Percentiles rank a stretch among this genome's conserved stretches.
These are phyloP conservation scores for Collybiopsis confluens DNA, from an alignment of 768 basidiomycete species.

Conservation along the genomic window DNA sequence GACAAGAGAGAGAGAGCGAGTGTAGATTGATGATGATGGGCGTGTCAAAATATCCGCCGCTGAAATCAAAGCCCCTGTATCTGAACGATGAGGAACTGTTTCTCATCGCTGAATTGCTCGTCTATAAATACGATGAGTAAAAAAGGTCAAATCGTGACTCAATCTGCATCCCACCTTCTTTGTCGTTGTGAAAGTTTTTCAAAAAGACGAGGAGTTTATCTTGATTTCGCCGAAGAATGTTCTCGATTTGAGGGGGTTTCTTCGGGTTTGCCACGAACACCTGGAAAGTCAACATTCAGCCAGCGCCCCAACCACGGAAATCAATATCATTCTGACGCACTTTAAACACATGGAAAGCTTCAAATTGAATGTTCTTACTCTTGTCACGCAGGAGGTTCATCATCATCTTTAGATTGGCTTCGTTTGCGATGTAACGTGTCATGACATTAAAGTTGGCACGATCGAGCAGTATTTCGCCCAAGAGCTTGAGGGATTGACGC, in stretches of 20 bases:
- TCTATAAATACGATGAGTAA: slow-evolving; percentile 43
- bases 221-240: slow-evolving; percentile 88
- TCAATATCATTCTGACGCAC: slow-evolving; percentile 36
- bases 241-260: slow-evolving; percentile 94
- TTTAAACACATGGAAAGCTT: slow-evolving; percentile 99
- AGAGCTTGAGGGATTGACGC: slow-evolving; percentile 94
- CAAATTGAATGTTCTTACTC: slow-evolving; percentile 99
- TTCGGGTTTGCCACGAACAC: slow-evolving; percentile 99
- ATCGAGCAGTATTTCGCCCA: slow-evolving; percentile 97
- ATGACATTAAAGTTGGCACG: slow-evolving; percentile 98
- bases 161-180: slow-evolving; percentile 72
- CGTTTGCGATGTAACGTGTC: slow-evolving; percentile 94
- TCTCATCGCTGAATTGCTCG: slow-evolving; percentile 97
- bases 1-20: neutral
- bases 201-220: slow-evolving; percentile 89
- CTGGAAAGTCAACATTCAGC: slow-evolving; percentile 30
- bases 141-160: neutral
- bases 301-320: neutral
- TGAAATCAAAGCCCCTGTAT: slow-evolving; percentile 70
- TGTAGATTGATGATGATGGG: neutral
- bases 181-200: slow-evolving; percentile 95
- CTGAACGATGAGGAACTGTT: slow-evolving; percentile 92
- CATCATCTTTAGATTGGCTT: slow-evolving; percentile 99
- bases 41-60: neutral
- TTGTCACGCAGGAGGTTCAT: slow-evolving; percentile 98